phyloP scores from a whole-genome alignment of 164 flowering plant genomes.

The Pachysandra terminalis region DNA sequence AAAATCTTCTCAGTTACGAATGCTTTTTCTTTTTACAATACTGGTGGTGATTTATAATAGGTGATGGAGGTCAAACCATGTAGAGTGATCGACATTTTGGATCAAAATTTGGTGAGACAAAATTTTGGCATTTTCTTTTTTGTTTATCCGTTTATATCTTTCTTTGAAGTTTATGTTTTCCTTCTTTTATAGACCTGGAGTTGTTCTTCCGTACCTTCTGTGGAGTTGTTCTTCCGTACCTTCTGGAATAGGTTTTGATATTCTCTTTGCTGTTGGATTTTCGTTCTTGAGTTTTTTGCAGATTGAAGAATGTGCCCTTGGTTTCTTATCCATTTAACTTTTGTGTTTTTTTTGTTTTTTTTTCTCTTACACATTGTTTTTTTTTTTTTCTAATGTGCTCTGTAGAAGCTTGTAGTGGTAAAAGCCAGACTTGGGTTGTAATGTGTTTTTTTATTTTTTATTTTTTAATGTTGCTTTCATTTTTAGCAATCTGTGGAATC shows the following conservation, averaged over 20 bases:
- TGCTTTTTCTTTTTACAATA: background rate
- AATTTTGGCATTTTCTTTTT: background rate
- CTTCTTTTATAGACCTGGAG: background rate
- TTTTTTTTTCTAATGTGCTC: background rate
- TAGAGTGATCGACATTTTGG: background rate
- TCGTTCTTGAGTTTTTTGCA: background rate
- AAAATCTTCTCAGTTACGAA: background rate
- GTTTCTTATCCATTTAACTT: background rate
- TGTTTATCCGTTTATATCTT: too few relatives aligned
- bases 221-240: background rate
- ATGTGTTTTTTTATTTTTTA: background rate
- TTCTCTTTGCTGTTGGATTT: background rate
- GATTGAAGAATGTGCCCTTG: conserved; percentile 4
- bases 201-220: too few relatives aligned
- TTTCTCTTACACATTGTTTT: background rate
- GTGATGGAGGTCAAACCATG: background rate
- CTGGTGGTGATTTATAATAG: background rate
- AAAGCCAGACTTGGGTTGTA: background rate
- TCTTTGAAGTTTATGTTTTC: background rate
- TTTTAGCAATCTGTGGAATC: background rate
- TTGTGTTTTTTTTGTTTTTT: too few relatives aligned
- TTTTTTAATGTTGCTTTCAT: too few relatives aligned
- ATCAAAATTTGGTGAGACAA: background rate
- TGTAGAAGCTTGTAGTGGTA: background rate
- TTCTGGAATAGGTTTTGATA: background rate